These are phyloP conservation scores for Boechera retrofracta DNA, from an alignment of 345 rosid species.

Conservation along the genomic window DNA sequence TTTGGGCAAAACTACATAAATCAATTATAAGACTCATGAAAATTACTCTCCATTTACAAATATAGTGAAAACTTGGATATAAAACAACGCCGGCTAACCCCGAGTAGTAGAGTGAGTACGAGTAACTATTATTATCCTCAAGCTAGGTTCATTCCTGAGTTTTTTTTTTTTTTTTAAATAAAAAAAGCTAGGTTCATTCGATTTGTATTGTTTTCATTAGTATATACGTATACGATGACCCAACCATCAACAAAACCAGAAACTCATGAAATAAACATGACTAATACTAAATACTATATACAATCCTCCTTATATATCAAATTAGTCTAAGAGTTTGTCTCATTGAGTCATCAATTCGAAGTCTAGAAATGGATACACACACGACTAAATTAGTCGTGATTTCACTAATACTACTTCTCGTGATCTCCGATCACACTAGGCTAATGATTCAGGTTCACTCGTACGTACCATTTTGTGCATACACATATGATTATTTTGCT, in stretches of 20 bases:
- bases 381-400: constrained; percentile 17
- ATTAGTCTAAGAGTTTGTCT: not conserved
- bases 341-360: constrained; percentile 1
- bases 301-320: not conserved
- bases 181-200: constrained; percentile 27
- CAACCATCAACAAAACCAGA: constrained; percentile 24
- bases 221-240: constrained; percentile 35
- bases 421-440: constrained; percentile 35
- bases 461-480: constrained; percentile 44
- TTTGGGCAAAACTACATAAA: too few relatives aligned
- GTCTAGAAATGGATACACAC: constrained; percentile 32
- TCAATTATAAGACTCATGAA: too few relatives aligned
- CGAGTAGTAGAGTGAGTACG: too few relatives aligned
- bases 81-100: too few relatives aligned
- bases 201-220: constrained; percentile 29
- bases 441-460: constrained; percentile 30
- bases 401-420: constrained; percentile 28
- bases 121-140: too few relatives aligned
- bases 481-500: constrained; percentile 47
- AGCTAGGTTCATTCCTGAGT: too few relatives aligned
- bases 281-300: constrained; percentile 11
- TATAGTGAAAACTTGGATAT: too few relatives aligned
- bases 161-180: too few relatives aligned
- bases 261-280: constrained; percentile 32
- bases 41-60: too few relatives aligned